phyloP scores from a whole-genome alignment of 371 early-diverging fungal genomes.

The Massospora cicadina region DNA sequence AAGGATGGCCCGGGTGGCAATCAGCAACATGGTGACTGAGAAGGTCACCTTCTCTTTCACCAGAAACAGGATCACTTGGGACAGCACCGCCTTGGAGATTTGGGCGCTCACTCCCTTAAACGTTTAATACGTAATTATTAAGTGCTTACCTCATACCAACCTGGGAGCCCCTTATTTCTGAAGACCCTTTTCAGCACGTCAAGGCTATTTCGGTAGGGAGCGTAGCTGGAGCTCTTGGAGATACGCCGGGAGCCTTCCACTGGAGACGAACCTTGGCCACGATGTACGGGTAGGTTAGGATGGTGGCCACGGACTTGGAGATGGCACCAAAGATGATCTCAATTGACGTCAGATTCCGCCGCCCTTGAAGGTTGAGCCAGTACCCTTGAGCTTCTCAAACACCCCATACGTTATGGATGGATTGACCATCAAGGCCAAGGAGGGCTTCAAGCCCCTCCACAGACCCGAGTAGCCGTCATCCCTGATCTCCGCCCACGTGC shows the following conservation, averaged over 20 bases:
- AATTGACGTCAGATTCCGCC: conserved; percentile 36
- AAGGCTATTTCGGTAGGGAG: conserved; percentile 57
- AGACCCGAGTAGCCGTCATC: conserved; percentile 74
- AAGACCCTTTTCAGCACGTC: conserved; percentile 73
- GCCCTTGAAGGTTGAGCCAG: conserved; percentile 18
- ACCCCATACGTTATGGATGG: conserved; percentile 95
- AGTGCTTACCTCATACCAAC: conserved; percentile 74
- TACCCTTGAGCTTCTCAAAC: conserved; percentile 71
- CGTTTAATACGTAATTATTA: neutral
- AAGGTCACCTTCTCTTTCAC: conserved; percentile 47
- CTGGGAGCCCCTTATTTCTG: conserved; percentile 60
- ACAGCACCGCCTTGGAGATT: conserved; percentile 88
- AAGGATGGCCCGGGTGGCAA: neutral
- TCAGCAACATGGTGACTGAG: conserved; percentile 1
- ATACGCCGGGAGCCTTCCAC: conserved; percentile 66
- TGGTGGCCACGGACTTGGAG: conserved; percentile 77
- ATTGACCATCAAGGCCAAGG: conserved; percentile 76
- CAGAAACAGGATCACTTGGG: conserved; percentile 87
- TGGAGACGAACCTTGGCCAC: conserved; percentile 94
- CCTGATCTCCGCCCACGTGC: conserved; percentile 44
- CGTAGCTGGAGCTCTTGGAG: conserved; percentile 24
- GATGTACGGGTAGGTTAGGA: conserved; percentile 86
- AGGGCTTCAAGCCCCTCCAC: conserved; percentile 79
- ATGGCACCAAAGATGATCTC: conserved; percentile 74
- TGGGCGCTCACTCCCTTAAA: conserved; percentile 84